Percentiles rank a stretch among this genome's conserved stretches.
Conservation (phyloP, 257 asterid genomes). For the Solanum commersonii region DNA sequence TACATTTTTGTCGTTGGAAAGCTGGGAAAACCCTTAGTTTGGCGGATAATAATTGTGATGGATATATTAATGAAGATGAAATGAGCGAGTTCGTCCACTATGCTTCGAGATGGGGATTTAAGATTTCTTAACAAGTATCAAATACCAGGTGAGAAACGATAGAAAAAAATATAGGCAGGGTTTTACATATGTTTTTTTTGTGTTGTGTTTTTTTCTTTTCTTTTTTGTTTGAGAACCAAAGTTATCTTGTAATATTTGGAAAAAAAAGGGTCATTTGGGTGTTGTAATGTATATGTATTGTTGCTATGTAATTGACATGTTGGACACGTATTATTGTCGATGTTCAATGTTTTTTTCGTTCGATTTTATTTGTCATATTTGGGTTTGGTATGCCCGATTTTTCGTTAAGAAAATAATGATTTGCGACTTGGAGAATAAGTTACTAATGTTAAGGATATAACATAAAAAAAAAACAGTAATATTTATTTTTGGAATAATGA, state of each 20-base stretch:
- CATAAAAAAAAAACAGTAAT: too few relatives aligned
- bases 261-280: background rate
- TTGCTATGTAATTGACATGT: background rate
- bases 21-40: background rate
- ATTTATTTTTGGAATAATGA: too few relatives aligned
- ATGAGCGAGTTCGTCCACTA: background rate
- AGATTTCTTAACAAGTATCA: background rate
- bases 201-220: too few relatives aligned
- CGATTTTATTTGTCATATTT: too few relatives aligned
- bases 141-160: background rate
- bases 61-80: slow-evolving; percentile 7
- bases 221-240: background rate
- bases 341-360: background rate
- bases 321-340: background rate
- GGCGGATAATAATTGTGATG: slow-evolving; percentile 8
- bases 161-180: background rate
- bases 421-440: too few relatives aligned
- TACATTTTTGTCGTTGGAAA: background rate
- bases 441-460: too few relatives aligned
- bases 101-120: background rate
- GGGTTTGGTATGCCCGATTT: too few relatives aligned
- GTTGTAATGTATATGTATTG: background rate
- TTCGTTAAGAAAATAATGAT: too few relatives aligned
- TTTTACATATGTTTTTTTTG: background rate
- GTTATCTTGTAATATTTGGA: background rate